Percentiles rank a stretch among this genome's conserved stretches.
Evolutionary conservation across 768 basidiomycete genomes (phyloP).

Genomic region (Xerocomellus amylosporus): DNA sequence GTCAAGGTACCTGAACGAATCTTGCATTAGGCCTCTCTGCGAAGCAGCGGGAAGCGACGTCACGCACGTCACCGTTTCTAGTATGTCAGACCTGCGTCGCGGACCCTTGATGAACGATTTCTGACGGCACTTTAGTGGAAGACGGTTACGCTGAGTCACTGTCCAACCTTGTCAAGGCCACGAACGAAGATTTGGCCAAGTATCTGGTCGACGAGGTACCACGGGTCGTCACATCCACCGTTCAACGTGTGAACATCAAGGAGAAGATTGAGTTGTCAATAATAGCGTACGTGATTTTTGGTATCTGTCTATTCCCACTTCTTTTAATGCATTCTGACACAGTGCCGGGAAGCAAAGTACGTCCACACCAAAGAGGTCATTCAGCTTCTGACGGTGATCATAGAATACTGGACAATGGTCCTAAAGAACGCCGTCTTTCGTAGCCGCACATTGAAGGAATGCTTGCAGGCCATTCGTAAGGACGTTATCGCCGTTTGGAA

Average conservation of each 20-base stretch:
- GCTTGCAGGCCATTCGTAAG: slow-evolving; percentile 7
- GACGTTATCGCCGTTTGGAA: slow-evolving; percentile 14
- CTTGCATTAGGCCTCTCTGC: slow-evolving; percentile 4
- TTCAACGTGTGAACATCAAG: slow-evolving; percentile 16
- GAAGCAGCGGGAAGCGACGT: slow-evolving; percentile 1
- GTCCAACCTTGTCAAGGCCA: background rate
- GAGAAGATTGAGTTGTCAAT: slow-evolving; percentile 15
- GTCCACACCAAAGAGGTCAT: background rate
- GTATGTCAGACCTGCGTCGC: background rate
- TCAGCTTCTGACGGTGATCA: background rate
- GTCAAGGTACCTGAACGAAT: background rate
- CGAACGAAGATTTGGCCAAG: slow-evolving; percentile 1
- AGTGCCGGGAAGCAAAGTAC: slow-evolving; percentile 16
- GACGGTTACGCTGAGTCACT: slow-evolving; percentile 7
- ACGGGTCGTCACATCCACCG: slow-evolving; percentile 5
- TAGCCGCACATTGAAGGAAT: slow-evolving; percentile 5
- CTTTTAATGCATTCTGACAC: background rate
- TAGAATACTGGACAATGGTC: slow-evolving; percentile 13
- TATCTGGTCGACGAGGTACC: slow-evolving; percentile 9
- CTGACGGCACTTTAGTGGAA: background rate
- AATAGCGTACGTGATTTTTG: slow-evolving; percentile 3
- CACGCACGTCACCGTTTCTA: slow-evolving; percentile 5
- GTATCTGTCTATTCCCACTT: background rate
- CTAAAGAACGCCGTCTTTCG: slow-evolving; percentile 10
- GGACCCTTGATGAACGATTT: background rate